Conservation (phyloP, 345 rosid species). For the Salix viminalis region DNA sequence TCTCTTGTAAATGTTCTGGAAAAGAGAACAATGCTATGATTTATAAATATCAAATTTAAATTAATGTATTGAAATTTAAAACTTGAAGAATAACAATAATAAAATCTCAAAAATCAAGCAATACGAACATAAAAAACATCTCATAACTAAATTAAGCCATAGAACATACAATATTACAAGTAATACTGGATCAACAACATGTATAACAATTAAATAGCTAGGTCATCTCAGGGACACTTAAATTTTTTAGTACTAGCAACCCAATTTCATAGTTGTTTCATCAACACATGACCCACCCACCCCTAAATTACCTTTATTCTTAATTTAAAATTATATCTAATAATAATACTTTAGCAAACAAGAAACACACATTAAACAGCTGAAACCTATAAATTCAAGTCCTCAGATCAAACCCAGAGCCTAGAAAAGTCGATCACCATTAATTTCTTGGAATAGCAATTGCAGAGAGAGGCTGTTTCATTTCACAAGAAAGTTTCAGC, state of each 20-base stretch:
- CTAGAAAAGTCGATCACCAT: not conserved
- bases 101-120: no score
- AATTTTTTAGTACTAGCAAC: not conserved
- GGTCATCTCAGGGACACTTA: not conserved
- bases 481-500: conserved; percentile 43
- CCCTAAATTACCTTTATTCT: not conserved
- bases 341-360: not conserved
- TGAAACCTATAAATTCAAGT: not conserved
- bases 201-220: not conserved
- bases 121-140: no score
- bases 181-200: not conserved
- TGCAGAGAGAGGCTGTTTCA: conserved; percentile 44
- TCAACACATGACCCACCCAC: not conserved
- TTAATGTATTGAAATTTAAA: not conserved
- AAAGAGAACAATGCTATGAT: no score
- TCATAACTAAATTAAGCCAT: not conserved
- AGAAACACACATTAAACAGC: not conserved
- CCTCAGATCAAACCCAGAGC: not conserved
- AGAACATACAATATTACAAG: not conserved
- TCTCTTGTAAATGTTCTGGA: no score
- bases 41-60: no score
- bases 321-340: not conserved
- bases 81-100: no score
- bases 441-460: conserved; percentile 24
- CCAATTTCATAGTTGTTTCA: not conserved